phyloP scores from a whole-genome alignment of 495 filamentous ascomycete genomes.

The Penicillium cataractarum region DNA sequence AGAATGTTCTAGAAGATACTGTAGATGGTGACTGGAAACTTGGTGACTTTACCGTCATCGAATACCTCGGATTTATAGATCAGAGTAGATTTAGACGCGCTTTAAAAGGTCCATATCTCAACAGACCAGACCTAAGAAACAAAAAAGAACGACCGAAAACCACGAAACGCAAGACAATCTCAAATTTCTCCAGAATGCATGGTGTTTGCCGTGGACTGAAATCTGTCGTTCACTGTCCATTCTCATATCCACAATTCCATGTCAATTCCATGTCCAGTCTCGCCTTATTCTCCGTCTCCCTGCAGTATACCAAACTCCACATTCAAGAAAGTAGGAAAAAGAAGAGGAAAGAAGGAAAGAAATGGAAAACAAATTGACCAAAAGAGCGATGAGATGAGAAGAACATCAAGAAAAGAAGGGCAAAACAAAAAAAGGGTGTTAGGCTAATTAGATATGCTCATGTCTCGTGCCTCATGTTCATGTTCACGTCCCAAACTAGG shows the following conservation, averaged over 20 bases:
- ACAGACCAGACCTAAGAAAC: background rate
- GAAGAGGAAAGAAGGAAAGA: background rate
- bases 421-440: background rate
- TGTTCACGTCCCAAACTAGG: no score
- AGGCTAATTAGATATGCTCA: background rate
- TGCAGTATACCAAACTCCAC: background rate
- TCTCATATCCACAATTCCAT: background rate
- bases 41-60: no score
- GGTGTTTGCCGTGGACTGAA: background rate
- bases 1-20: no score
- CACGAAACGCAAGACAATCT: background rate
- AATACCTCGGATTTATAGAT: background rate
- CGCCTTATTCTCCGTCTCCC: background rate
- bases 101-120: background rate
- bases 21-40: background rate
- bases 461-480: no score
- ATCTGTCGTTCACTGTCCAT: background rate
- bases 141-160: constrained; percentile 12
- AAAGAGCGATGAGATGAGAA: background rate
- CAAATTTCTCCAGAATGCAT: constrained; percentile 3
- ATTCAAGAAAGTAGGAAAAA: no score
- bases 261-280: background rate
- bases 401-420: background rate
- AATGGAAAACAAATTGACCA: background rate
- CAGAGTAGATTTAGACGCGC: background rate